phyloP scores from a whole-genome alignment of 129 eudicot species.

The Escallonia herrerae region DNA sequence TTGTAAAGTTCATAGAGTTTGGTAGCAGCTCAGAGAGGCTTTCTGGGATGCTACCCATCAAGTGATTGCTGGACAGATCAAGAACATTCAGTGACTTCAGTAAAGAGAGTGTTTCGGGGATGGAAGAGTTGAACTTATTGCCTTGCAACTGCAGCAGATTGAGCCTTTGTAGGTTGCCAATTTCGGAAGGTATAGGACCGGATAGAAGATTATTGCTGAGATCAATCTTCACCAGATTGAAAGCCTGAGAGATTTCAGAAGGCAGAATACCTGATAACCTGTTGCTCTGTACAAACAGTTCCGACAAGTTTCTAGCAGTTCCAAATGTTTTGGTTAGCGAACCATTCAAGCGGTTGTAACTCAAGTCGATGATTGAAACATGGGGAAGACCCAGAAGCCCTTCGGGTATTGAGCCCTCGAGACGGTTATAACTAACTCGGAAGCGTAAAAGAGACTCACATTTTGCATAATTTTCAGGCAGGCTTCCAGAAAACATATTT shows the following conservation, averaged over 20 bases:
- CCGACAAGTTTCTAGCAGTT: conserved; percentile 63
- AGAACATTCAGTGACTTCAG: conserved; percentile 55
- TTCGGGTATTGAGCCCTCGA: conserved; percentile 56
- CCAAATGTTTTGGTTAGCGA: conserved; percentile 40
- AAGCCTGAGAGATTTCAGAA: conserved; percentile 50
- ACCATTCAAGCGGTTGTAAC: conserved; percentile 50
- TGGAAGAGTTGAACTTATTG: conserved; percentile 51
- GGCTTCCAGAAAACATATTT: conserved; percentile 54
- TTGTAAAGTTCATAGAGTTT: conserved; percentile 75
- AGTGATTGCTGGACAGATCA: conserved; percentile 62
- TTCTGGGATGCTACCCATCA: conserved; percentile 68
- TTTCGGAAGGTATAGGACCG: conserved; percentile 76
- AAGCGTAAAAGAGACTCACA: conserved; percentile 64
- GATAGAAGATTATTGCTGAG: conserved; percentile 63
- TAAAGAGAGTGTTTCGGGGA: conserved; percentile 59
- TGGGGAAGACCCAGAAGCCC: conserved; percentile 53
- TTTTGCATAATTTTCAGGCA: conserved; percentile 49
- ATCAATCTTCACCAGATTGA: conserved; percentile 69
- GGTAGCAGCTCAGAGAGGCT: conserved; percentile 67
- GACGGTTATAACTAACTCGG: conserved; percentile 53
- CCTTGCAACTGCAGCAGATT: conserved; percentile 54
- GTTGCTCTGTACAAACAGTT: conserved; percentile 60
- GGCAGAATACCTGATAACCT: conserved; percentile 59
- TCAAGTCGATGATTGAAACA: conserved; percentile 64
- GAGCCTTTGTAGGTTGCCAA: conserved; percentile 49